phyloP scores from a whole-genome alignment of 2,329 filamentous ascomycete genomes.

The Byssothecium circinans region DNA sequence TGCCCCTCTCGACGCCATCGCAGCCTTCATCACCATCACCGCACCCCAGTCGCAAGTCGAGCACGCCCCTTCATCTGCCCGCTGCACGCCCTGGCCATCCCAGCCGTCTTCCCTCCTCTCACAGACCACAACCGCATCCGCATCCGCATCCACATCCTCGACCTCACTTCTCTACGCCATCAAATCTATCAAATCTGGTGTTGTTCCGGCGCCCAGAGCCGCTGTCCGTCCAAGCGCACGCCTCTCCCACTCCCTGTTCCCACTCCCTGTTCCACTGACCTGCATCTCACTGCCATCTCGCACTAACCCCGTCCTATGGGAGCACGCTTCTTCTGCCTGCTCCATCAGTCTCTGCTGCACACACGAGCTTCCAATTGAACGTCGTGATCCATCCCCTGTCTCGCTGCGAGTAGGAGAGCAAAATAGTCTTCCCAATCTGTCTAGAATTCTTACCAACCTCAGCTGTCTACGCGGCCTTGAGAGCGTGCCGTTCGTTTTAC shows the following conservation, averaged over 20 bases:
- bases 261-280: slow-evolving; percentile 27
- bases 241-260: slow-evolving; percentile 28
- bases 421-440: slow-evolving; percentile 25
- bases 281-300: slow-evolving; percentile 25
- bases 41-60: slow-evolving; percentile 18
- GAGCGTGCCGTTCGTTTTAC: slow-evolving; percentile 29
- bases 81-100: slow-evolving; percentile 12
- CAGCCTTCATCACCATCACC: neutral
- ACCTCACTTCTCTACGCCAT: slow-evolving; percentile 19
- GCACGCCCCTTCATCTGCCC: slow-evolving; percentile 26
- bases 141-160: slow-evolving; percentile 25
- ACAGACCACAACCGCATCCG: slow-evolving; percentile 13
- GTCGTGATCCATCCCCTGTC: slow-evolving; percentile 29
- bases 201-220: slow-evolving; percentile 26
- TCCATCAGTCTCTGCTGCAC: slow-evolving; percentile 29
- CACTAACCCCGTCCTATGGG: slow-evolving; percentile 32
- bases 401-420: slow-evolving; percentile 18
- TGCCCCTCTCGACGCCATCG: no score
- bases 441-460: slow-evolving; percentile 26
- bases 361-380: slow-evolving; percentile 29
- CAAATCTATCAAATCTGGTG: neutral
- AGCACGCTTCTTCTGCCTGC: slow-evolving; percentile 30
- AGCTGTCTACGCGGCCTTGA: slow-evolving; percentile 23
- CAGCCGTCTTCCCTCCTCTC: slow-evolving; percentile 3
- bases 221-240: slow-evolving; percentile 34